Base-by-base conservation (phyloP, 345 rosid species). In the Kandelia obovata region DNA sequence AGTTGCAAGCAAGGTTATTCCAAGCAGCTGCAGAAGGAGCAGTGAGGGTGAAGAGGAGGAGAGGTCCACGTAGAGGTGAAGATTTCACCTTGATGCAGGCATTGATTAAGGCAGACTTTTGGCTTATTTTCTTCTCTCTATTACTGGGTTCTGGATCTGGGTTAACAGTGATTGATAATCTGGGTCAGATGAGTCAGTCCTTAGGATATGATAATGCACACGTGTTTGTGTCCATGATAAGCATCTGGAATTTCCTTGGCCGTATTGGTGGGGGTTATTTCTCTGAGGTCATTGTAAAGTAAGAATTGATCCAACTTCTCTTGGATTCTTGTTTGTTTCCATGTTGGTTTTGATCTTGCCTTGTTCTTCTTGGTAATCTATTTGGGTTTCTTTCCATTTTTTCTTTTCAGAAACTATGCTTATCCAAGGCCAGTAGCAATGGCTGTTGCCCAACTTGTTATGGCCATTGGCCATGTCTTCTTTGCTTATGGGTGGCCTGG, bases 231-330 rank as follows among this genome's bases (percentile, higher is more conserved):
- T 96, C 97, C 72, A 82, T 96, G 96, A 89, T 96, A 79, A 96
- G 96, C 78, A 88, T 96, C 68, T 92, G 98, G 98, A 92, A 92
- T 81, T 95, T 95, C 74, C 96, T 95, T 65, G 98, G 99, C 56
- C 94, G 98, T 4, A 71, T 95, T 49, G 96, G 96, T 1, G 98
- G 99, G 2, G 99, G 99, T 68, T 95, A 87, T 80, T 90, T 92
- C 78, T 95, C 99, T 15, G 98, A 95, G 87, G 75, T 88, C 56
- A 77, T 95, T 58, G 97, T 87, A 71, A 90, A 89, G 99, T 95
- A 80, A 74, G 57, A 47, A 70, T 65, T 32, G 21, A 64, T 62
- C 67, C 58, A 23, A 62, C 59, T 10, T 61, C 9, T 66, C n/a
- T 16, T 35, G 1, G 56, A n/a, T 66, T 26, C 43, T 66, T 15